Base-by-base conservation (phyloP, 78 protist genomes). In the Tieghemostelium lacteum region DNA sequence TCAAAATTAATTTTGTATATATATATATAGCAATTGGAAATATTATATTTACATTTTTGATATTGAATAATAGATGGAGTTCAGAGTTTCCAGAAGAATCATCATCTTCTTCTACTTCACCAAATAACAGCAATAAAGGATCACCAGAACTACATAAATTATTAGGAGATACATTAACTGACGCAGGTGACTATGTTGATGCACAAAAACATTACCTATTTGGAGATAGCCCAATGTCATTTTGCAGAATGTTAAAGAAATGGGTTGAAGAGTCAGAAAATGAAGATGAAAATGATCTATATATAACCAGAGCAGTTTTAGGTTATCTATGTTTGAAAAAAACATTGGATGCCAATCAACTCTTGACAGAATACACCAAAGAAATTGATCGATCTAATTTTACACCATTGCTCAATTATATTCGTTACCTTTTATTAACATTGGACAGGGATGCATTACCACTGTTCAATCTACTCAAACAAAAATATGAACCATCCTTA, bases 391-490 rank as follows among this genome's bases (percentile, higher is more conserved):
- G 2, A 19, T 2, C 78, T 2, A 10, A 54, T 4, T 50, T 31
- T 36, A 39, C 93, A 64, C 93, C 93, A 57, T 37, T 88, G 8
- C 22, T 88, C 16, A 88, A 88, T 34, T 88, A 26, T 66, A 58
- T 33, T 37, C 67, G 87, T 40, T 88, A 42, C 64, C 64, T 88
- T 3, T 54, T 88, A 24, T 52, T 71, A n/a, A 88, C 93, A 42
- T 40, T 88, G 1, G 61, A 73, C 28, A 67, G 93, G 52, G 93
- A 88, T 62, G 93, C 93, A n/a, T 36, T 77, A 50, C 93, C 93
- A n/a, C 74, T 88, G 22, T 88, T 88, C 50, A 75, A 88, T 36
- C 1, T 61, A n/a, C 29, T 88, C 12, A 73, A 39, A 52, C 77
- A 73, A 60, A 72, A 77, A 52, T 88, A 88, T 52, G 88, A 22